Evolutionary conservation across 148 eudicot genomes (phyloP), one percentile per base, ranked within the genome.

Genomic region (Polygonum maritimum): DNA sequence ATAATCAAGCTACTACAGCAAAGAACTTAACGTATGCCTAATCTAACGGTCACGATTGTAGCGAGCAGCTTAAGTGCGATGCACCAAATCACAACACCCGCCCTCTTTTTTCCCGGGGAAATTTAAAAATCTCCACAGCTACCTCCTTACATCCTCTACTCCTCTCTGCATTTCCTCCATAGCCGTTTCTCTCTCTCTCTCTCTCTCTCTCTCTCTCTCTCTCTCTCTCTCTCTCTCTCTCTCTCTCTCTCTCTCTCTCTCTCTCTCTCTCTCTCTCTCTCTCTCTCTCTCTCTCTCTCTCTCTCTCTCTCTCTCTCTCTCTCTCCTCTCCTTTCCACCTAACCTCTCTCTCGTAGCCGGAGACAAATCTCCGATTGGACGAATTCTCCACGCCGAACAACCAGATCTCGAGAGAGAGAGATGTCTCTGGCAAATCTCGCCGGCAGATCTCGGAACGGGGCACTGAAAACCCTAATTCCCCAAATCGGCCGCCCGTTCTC

Each of bases 381-480:
- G 69, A 60, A 10, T 10, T 31, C 39, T 62, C 16, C 18, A 62
- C 1, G 39, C 16, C 13, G 38, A 65, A 60, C 7, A 60, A 26
- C 19, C 44, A 38, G 71, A 67, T 67, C 71, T 26, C 31, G 31
- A 26, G 15, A 67, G n/a, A 67, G n/a, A 35, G 71, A 15, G 9
- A 87, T 84, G 90, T 86, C 89, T 70, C 79, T 81, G 15, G 67
- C 84, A 12, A 84, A 69, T 74, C 85, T 86, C 35, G 75, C 82
- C 47, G 69, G 19, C 72, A 26, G 60, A 70, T 26, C 77, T 26
- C 74, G 72, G 63, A 10, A 74, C 48, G 26, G 82, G 79, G 54
- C 67, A 54, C 80, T 36, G 81, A 82, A 48, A 84, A 71, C 79
- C n/a, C 22, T 36, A 9, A 74, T 65, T 15, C 73, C 75, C 8